A percentile compares a stretch with the other conserved stretches of the same genome.
These are phyloP conservation scores for Oenanthe javanica DNA, from an alignment of 140 eudicot genomes.

Conservation along the genomic window DNA sequence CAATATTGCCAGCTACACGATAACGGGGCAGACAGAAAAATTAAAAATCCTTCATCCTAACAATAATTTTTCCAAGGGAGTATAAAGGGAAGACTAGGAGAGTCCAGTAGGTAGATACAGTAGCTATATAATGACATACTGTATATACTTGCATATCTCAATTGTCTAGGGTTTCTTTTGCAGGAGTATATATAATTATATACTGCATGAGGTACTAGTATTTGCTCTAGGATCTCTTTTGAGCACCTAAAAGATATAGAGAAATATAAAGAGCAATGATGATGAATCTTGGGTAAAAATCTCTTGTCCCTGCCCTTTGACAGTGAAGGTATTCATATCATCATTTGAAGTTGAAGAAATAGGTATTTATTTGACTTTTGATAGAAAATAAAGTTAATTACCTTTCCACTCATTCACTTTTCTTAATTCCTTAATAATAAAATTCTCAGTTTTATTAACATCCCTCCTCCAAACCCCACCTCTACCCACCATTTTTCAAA, in stretches of 20 bases:
- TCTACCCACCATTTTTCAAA: constrained; percentile 58
- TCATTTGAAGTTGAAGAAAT: constrained; percentile 41
- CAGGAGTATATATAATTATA: not conserved
- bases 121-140: not conserved
- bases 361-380: constrained; percentile 60
- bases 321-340: constrained; percentile 29
- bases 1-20: constrained; percentile 15
- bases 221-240: constrained; percentile 21
- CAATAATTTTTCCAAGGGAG: not conserved
- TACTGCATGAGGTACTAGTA: not conserved
- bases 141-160: not conserved
- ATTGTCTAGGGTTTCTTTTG: constrained; percentile 24
- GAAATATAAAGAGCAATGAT: constrained; percentile 51
- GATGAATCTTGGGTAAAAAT: constrained; percentile 73
- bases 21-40: constrained; percentile 6
- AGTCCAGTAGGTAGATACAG: not conserved
- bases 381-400: constrained; percentile 41
- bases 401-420: constrained; percentile 48
- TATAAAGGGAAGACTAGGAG: not conserved
- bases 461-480: constrained; percentile 40
- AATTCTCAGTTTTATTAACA: constrained; percentile 11
- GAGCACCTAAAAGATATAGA: constrained; percentile 29
- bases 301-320: constrained; percentile 29
- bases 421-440: constrained; percentile 10
- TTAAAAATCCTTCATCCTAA: not conserved